Evolutionary conservation across 306 rosid species (phyloP), one percentile per base, ranked within the genome.

Genomic region (Dalbergia oliveri): DNA sequence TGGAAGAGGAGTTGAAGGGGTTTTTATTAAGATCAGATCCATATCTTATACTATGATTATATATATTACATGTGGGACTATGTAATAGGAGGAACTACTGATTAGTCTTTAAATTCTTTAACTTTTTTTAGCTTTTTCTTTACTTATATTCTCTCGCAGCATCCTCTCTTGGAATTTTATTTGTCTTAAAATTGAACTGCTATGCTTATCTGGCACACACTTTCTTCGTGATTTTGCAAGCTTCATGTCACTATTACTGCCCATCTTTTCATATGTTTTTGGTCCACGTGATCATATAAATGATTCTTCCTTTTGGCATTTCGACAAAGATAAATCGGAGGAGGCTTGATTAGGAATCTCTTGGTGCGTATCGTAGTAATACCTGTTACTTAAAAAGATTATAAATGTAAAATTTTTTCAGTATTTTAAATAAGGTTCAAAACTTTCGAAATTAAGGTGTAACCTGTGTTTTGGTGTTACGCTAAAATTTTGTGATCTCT

Each of bases 221-320:
- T 59, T 59, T 5, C 1, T 73, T 58, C 6, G 45, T 62, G n/a
- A 44, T 5, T 9, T 49, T 47, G 15, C 15, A 37, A 5, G 31
- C 31, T 26, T 26, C 31, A 2, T 34, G 1, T 11, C 12, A 45
- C 56, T 45, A 8, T 13, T 69, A 15, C n/a, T 26, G 4, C 14
- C 14, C 13, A 9, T 50, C 47, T 50, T 70, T 51, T 14, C 9
- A 4, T 13, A 26, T 26, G 31, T 12, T 54, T 3, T n/a, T 16
- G 11, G 15, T 54, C 53, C 44, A 66, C 14, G 81, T 65, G 44
- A 15, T 5, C 12, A 8, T 47, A 34, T 49, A 49, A 47, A 6
- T 39, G 3, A 39, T 59, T 77, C n/a, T 41, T 21, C 11, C 66
- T 77, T 66, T 77, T 56, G 73, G 66, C 66, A 37, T 77, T 15